Evolutionary conservation across 208 protist species (phyloP), one percentile per base, ranked within the genome.

Genomic region (Phytomonas serpens): DNA sequence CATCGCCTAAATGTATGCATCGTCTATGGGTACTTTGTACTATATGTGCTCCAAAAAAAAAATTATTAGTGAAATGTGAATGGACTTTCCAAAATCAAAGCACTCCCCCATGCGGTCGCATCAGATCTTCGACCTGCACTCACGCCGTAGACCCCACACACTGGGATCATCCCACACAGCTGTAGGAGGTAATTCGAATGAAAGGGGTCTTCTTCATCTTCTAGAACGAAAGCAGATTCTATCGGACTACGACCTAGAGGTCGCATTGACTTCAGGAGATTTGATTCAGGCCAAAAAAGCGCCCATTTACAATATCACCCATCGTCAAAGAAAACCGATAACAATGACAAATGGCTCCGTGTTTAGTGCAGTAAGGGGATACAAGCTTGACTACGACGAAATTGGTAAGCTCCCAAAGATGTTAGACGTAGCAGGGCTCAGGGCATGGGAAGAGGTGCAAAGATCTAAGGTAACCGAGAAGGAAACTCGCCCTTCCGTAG

Each of bases 341-440:
- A 47, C 62, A 19, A 65, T 34, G 62, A 65, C 62, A 65, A 34
- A 34, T 61, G 19, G 61, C 32, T 31, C 29, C 19, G 61, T 34
- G 3, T 34, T 31, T 72, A 75, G 34, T 61, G 61, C n/a, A 63
- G 74, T 7, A 38, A 77, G 3, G 67, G 84, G 81, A 14, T 83
- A 85, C 66, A 82, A 90, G 29, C 72, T 94, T n/a, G 91, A 96
- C 68, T 83, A 87, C 47, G 77, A 69, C 5, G 86, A 88, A 33
- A 82, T 96, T n/a, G 81, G 80, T 4, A 85, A 85, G 47, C 78
- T 96, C 33, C 91, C 91, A 0, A 73, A 82, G 1, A 85, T 89
- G 23, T 69, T 96, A 40, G 93, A 93, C 62, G 40, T 96, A 51
- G 67, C 68, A 14, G 91, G 93, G 78, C 78, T 96, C 38, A 73